Base-by-base conservation (phyloP, 139 green algal species). In the Chlorella vulgaris region DNA sequence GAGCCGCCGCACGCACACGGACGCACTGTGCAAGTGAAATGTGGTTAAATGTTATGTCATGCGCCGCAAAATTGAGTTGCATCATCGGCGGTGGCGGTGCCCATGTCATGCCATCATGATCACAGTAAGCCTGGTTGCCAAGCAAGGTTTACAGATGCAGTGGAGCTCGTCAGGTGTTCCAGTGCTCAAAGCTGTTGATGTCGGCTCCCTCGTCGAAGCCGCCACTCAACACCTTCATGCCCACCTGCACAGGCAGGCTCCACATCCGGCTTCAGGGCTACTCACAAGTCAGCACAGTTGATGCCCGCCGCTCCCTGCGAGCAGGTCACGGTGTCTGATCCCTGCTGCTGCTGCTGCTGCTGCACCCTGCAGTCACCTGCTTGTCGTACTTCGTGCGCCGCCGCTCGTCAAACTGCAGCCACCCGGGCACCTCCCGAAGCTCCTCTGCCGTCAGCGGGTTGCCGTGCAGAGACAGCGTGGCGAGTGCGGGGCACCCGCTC, bases 361-460 rank as follows among this genome's bases (percentile, higher is more conserved):
- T 1, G 22, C 36, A 74, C n/a, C 50, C 24, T 18, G 7, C 28
- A 53, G 61, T 61, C 29, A 94, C 69, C 83, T 93, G 88, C 76
- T 94, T 94, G 47, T 84, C 77, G 24, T 87, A 85, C 35, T 90
- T 89, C 4, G 62, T 61, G 3, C 76, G 47, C 28, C 87, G 77
- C 58, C 91, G 79, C 29, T 69, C 81, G 51, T 94, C 91, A 76
- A 87, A 93, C 4, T 26, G 79, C 0, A 51, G 69, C 55, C 80
- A 93, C 2, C 89, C 88, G 21, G 74, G 36, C 33, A 83, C 81
- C 26, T 80, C 63, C 10, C 90, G 79, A 60, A 94, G 85, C 78
- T 84, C 31, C 47, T 93, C 85, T 29, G 84, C 79, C 22, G 88
- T 94, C 31, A 94, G 81, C 21, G 91, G 90, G 78, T 93, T 94